phyloP scores from a whole-genome alignment of 257 asterid species.

The Nicotiana sylvestris region DNA sequence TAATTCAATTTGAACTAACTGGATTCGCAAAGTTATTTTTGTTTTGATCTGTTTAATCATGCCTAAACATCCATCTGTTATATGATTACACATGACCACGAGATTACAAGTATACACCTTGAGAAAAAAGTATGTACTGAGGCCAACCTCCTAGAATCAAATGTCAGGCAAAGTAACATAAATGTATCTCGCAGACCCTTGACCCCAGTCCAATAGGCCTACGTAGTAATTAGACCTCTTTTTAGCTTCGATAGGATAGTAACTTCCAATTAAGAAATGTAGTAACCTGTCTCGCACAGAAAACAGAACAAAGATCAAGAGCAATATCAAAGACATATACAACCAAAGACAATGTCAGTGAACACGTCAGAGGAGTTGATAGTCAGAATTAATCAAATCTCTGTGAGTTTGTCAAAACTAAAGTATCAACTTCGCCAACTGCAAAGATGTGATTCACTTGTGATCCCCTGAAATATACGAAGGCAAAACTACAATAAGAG shows the following conservation, averaged over 20 bases:
- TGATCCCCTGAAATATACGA: slow-evolving; percentile 48
- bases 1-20: not conserved
- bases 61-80: not conserved
- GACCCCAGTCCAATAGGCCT: slow-evolving; percentile 38
- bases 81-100: too few relatives aligned
- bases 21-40: not conserved
- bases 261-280: slow-evolving; percentile 57
- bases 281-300: slow-evolving; percentile 53
- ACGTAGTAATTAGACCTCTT: slow-evolving; percentile 63
- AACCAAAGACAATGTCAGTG: not conserved
- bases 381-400: slow-evolving; percentile 38
- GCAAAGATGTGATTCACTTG: slow-evolving; percentile 69
- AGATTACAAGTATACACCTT: too few relatives aligned
- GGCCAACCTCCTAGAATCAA: too few relatives aligned
- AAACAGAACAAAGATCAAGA: not conserved
- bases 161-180: too few relatives aligned
- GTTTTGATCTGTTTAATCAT: not conserved
- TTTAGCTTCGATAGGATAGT: slow-evolving; percentile 87
- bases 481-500: not conserved
- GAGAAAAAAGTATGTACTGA: too few relatives aligned
- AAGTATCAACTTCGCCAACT: slow-evolving; percentile 79
- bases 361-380: not conserved
- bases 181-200: slow-evolving; percentile 72
- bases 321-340: not conserved
- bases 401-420: slow-evolving; percentile 83